phyloP scores from a whole-genome alignment of 495 filamentous ascomycete genomes.

The Penicillium paradoxum region DNA sequence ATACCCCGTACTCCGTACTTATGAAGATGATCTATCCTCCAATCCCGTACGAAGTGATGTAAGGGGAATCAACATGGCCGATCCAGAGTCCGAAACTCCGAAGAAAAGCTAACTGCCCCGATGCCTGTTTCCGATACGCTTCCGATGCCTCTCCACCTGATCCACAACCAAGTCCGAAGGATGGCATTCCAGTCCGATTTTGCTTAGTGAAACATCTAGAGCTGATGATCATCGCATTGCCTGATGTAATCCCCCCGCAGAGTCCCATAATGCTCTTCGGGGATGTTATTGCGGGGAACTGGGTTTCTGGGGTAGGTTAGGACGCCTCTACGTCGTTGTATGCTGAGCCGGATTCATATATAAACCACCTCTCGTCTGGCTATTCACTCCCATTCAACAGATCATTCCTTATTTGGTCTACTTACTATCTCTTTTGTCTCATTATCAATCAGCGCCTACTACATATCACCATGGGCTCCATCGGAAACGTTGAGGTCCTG shows the following conservation, averaged over 20 bases:
- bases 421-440: background rate
- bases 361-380: background rate
- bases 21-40: too few relatives aligned
- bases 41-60: too few relatives aligned
- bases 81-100: background rate
- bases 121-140: background rate
- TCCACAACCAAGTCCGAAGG: background rate
- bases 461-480: background rate
- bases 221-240: background rate
- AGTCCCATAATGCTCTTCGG: background rate
- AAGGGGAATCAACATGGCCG: too few relatives aligned
- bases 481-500: background rate
- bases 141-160: background rate
- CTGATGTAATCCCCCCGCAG: background rate
- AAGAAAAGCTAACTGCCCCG: background rate
- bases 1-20: too few relatives aligned
- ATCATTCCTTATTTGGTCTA: background rate
- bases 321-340: background rate
- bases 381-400: background rate
- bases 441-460: background rate
- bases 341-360: background rate
- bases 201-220: background rate
- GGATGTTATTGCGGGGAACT: background rate
- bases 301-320: background rate
- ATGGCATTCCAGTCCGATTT: background rate